Conservation (phyloP, 352 stramenopile species). For the Globisporangium radiosum region DNA sequence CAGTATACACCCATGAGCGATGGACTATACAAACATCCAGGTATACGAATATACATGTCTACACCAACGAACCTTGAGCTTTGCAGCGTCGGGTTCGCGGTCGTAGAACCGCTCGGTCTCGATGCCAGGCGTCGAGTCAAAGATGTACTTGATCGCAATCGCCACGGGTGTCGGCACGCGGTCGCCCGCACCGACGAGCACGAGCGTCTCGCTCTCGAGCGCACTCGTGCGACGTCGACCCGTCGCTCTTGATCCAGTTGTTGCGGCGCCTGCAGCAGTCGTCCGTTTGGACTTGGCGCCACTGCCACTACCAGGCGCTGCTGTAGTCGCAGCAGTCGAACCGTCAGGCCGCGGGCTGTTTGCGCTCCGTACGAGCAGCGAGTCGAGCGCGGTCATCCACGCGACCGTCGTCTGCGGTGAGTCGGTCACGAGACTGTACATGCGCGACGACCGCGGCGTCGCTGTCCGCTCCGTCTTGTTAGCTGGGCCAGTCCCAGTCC, state of each 20-base stretch:
- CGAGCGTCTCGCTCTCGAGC: slow-evolving; percentile 37
- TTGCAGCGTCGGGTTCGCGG: slow-evolving; percentile 29
- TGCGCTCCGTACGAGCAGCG: slow-evolving; percentile 57
- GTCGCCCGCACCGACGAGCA: slow-evolving; percentile 36
- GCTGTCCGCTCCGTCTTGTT: slow-evolving; percentile 31
- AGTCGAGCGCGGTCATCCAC: slow-evolving; percentile 75
- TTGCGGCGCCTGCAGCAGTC: slow-evolving; percentile 2
- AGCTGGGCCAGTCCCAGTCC: neutral
- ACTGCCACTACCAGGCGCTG: slow-evolving; percentile 6
- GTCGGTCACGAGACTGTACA: slow-evolving; percentile 77
- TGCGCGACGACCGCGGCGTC: slow-evolving; percentile 54
- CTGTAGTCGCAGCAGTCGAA: neutral
- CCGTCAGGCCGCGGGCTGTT: slow-evolving; percentile 64
- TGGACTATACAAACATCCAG: slow-evolving; percentile 1
- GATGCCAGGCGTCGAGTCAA: slow-evolving; percentile 70
- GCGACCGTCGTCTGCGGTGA: slow-evolving; percentile 62
- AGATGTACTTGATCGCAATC: slow-evolving; percentile 77
- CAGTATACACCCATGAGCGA: neutral
- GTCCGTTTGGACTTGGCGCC: slow-evolving; percentile 16
- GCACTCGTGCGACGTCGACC: slow-evolving; percentile 32
- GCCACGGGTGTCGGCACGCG: slow-evolving; percentile 47
- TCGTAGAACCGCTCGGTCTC: slow-evolving; percentile 75
- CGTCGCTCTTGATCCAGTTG: slow-evolving; percentile 10
- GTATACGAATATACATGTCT: neutral
- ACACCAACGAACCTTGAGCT: slow-evolving; percentile 39